These are phyloP conservation scores for Emydomyces testavorans DNA, from an alignment of 2,329 filamentous ascomycete species.

Conservation along the genomic window DNA sequence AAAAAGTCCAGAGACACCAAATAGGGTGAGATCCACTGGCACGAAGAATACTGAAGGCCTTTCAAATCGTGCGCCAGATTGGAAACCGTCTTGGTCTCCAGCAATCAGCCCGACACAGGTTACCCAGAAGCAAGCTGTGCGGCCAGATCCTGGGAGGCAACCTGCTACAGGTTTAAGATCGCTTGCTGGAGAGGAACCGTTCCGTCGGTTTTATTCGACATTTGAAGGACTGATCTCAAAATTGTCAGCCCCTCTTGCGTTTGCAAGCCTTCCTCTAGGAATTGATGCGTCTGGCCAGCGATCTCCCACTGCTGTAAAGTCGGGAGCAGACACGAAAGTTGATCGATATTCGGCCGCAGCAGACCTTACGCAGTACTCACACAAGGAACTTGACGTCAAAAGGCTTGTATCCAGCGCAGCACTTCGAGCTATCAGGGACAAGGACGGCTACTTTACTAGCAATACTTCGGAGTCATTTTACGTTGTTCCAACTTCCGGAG, in stretches of 20 bases:
- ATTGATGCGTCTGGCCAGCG: constrained; percentile 36
- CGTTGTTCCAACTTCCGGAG: constrained; percentile 81
- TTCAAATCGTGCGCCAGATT: constrained; percentile 5
- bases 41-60: constrained; percentile 18
- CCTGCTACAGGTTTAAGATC: constrained; percentile 16
- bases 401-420: constrained; percentile 79
- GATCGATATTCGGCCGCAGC: constrained; percentile 29
- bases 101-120: constrained; percentile 28
- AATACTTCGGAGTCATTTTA: constrained; percentile 65
- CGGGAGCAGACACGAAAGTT: constrained; percentile 28
- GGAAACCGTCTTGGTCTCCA: constrained; percentile 28
- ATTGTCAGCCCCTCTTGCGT: constrained; percentile 80
- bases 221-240: constrained; percentile 82
- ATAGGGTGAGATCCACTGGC: constrained; percentile 28
- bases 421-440: constrained; percentile 62
- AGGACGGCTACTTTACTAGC: constrained; percentile 46
- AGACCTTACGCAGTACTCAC: constrained; percentile 30
- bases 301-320: constrained; percentile 15
- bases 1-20: constrained; percentile 49
- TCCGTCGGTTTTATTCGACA: constrained; percentile 80
- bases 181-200: constrained; percentile 56
- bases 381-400: constrained; percentile 60
- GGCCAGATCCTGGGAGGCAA: constrained; percentile 23
- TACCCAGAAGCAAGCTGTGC: constrained; percentile 23
- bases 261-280: constrained; percentile 76